Percentiles rank a stretch among this genome's conserved stretches.
phyloP scores from a whole-genome alignment of 495 filamentous ascomycete species.

The Neurospora hispaniola region DNA sequence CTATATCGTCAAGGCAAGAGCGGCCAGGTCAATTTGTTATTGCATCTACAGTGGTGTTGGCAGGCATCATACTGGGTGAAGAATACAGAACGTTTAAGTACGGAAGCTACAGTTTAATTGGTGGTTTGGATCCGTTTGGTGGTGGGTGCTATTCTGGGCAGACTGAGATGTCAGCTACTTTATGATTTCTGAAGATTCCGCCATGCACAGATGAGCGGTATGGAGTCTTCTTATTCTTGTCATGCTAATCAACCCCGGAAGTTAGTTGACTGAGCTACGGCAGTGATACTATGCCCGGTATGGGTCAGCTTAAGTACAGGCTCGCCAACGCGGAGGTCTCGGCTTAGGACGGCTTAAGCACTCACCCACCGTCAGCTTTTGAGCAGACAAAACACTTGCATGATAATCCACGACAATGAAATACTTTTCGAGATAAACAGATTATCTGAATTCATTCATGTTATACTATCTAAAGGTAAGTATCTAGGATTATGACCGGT shows the following conservation, averaged over 20 bases:
- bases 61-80: neutral
- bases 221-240: neutral
- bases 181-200: neutral
- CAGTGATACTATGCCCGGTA: neutral
- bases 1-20: neutral
- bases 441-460: too few relatives aligned
- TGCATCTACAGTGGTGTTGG: neutral
- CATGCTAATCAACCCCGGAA: neutral
- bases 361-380: neutral
- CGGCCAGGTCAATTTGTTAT: neutral
- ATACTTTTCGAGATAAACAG: too few relatives aligned
- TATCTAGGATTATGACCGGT: too few relatives aligned
- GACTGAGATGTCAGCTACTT: neutral
- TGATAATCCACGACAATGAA: neutral
- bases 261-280: neutral
- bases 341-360: neutral
- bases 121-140: neutral
- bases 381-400: neutral
- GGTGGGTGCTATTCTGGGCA: neutral
- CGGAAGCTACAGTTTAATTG: neutral
- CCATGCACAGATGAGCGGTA: neutral
- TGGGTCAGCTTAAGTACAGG: neutral
- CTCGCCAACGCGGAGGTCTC: neutral
- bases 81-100: neutral
- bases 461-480: too few relatives aligned